Evolutionary conservation across 1,284 basidiomycete genomes (phyloP), one percentile per base, ranked within the genome.

Genomic region (Neolentinus lepideus): DNA sequence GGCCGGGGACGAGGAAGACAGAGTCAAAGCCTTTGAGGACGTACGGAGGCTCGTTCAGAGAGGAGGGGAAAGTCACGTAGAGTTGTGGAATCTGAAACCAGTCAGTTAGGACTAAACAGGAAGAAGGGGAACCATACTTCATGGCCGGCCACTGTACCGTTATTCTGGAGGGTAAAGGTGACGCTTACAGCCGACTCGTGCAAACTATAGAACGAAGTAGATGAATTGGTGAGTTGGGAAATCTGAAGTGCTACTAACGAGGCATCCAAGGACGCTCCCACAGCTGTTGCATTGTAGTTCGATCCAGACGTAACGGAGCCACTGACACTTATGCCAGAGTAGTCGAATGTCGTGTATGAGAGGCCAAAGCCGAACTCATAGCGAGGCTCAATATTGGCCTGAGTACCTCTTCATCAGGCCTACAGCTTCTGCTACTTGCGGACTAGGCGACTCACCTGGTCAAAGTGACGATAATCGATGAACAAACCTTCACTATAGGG

Each of bases 321-420:
- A 24, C 67, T 63, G 24, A 83, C 69, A 12, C 64, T 59, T 35
- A 85, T 60, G 22, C 67, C 69, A 4, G 73, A 74, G 61, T 83
- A 83, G 12, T 70, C 65, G 71, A 90, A 90, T 0, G 71, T 77
- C 11, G 88, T 86, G 67, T 88, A 90, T 12, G 79, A 83, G 55
- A 90, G 66, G 1, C 88, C 82, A 59, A 74, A 86, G 1, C 87
- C 88, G 63, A 87, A 90, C 58, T 80, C 79, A 62, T 76, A 88
- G 26, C 83, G 73, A 2, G 86, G 85, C 2, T 72, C 68, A 55
- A 87, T 81, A 55, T 76, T 73, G 11, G 75, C 70, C 50, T 67
- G 56, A 48, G 72, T 66, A 62, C 75, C 74, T 22, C 35, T n/a
- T n/a, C n/a, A n/a, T n/a, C n/a, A n/a, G n/a, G n/a, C n/a, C n/a